Conservation (phyloP, 2,329 filamentous ascomycete genomes). For the Trichoderma sp. region DNA sequence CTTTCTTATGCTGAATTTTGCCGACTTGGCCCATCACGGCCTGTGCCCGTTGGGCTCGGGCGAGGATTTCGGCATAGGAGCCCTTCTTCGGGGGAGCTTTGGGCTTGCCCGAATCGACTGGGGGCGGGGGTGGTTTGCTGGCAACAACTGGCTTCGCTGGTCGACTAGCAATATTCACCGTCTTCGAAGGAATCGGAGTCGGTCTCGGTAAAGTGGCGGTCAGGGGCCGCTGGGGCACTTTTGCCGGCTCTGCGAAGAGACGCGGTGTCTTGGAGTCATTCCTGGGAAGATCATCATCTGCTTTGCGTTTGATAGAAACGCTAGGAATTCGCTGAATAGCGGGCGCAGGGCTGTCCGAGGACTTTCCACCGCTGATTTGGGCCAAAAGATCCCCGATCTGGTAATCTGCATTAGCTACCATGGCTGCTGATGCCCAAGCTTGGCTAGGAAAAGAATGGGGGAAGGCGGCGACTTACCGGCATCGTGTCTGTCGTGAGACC, state of each 20-base stretch:
- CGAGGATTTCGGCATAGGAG: constrained; percentile 73
- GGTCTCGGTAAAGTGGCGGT: constrained; percentile 24
- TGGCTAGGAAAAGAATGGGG: neutral
- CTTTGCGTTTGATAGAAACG: constrained; percentile 56
- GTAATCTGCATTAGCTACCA: neutral
- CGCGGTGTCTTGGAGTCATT: constrained; percentile 47
- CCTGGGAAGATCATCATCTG: constrained; percentile 50
- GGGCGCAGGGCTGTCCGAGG: constrained; percentile 39
- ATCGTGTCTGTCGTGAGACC: constrained; percentile 29
- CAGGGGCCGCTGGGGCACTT: constrained; percentile 27
- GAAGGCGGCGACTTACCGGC: constrained; percentile 32
- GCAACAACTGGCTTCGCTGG: constrained; percentile 25
- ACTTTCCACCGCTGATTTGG: constrained; percentile 60
- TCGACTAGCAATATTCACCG: neutral
- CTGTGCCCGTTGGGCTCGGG: constrained; percentile 68
- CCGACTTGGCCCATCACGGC: constrained; percentile 62
- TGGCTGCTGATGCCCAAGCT: neutral
- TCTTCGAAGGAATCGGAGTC: constrained; percentile 10
- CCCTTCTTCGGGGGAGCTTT: constrained; percentile 66
- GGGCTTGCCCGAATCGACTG: constrained; percentile 42
- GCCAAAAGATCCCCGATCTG: constrained; percentile 46
- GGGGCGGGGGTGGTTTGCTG: constrained; percentile 30
- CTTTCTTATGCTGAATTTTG: constrained; percentile 73
- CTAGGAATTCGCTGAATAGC: constrained; percentile 31
- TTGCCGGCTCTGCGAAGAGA: constrained; percentile 24